Base-by-base conservation (phyloP, 176 grass and related monocot species). In the Zizania latifolia region DNA sequence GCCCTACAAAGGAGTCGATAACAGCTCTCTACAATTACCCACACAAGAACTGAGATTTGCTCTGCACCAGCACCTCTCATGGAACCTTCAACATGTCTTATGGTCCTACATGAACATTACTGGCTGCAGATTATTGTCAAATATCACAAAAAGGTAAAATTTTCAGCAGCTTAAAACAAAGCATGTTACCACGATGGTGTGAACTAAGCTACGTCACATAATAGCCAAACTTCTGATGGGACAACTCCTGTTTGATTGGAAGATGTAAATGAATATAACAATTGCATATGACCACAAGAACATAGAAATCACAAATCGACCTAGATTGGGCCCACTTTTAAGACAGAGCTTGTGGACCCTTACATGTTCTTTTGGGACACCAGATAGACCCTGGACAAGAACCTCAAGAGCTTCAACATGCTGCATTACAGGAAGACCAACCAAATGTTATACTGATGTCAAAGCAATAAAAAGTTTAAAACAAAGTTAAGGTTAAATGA, bases 391-490 rank as follows among this genome's bases (percentile, higher is more conserved):
- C 6, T 92, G 81, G 44, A 94, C 89, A 78, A 94, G 86, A 76
- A 94, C 86, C 86, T 98, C 91, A 19, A 94, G 82, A 37, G 95
- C 95, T 39, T 88, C 95, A 30, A 99, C 91, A 90, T 99, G 91
- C 95, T 99, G 79, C 50, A 90, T 68, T 73, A 63, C 14, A 68
- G 19, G 3, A 82, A 29, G 29, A 65, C 11, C 12, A 60, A 76
- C 17, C 9, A 66, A 61, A 58, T 7, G 9, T 17, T 31, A 51
- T 14, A 44, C n/a, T 81, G 68, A 41, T 32, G 19, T 24, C 26
- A 50, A 70, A 57, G 23, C 23, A 54, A 29, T 35, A 79, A 61
- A 43, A 65, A 65, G 11, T 11, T n/a, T n/a, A n/a, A n/a, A n/a
- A n/a, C n/a, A n/a, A 74, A 79, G 28, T 16, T 29, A 82, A 31